Evolutionary conservation across 139 green algal species (phyloP), one percentile per base, ranked within the genome.

Genomic region (Zygnema cylindricum): DNA sequence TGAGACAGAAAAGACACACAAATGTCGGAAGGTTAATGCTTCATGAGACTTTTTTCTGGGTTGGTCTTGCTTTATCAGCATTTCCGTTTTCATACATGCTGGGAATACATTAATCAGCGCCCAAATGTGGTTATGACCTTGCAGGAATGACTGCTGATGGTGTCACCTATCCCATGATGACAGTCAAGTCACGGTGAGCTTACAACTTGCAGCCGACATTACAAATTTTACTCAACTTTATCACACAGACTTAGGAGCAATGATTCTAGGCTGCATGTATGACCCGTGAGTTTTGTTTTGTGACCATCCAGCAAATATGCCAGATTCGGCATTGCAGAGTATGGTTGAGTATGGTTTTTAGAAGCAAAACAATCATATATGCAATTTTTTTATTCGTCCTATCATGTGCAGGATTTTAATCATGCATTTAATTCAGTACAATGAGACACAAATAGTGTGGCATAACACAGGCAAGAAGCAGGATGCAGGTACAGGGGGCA

Each of bases 141-240:
- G 81, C 81, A 39, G 83, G 83, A 21, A 84, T 43, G 63, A 1
- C 85, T 32, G 83, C 83, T 7, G 83, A 88, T 54, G 83, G 42
- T 57, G 54, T 88, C 7, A 88, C 83, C 22, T 88, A 88, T 30
- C 83, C 83, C 25, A 76, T 88, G 42, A 76, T 57, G 32, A 88
- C 83, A 57, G 83, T 88, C 16, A 88, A 88, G 83, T 88, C 83
- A 85, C 83, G 83, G 25, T 84, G 77, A 2, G 55, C 35, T 7
- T 33, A 84, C 41, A 84, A 73, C 55, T 2, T 3, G 2, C 33
- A 73, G 41, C 33, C 73, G 16, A 32, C 30, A 81, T 16, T 39
- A 32, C 42, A 81, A 16, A 16, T 38, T 42, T 22, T 22, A 16
- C 73, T 16, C 16, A 16, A 11, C 43, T 11, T 38, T 81, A 81